phyloP scores from a whole-genome alignment of 2,329 filamentous ascomycete species.

The Diaporthe sp. region DNA sequence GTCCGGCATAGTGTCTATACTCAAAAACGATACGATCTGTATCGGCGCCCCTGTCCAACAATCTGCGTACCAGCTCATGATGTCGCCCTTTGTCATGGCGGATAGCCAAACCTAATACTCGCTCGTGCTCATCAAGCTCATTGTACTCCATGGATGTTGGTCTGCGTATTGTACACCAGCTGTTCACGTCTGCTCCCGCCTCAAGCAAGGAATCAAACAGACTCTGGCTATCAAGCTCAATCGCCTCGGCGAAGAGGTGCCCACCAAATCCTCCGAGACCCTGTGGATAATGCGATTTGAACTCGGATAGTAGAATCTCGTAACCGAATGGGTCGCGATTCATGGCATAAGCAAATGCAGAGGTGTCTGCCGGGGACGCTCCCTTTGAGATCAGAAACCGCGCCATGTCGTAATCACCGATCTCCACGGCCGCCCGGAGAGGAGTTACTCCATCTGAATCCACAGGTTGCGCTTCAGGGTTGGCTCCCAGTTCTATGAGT shows the following conservation, averaged over 20 bases:
- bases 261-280: neutral
- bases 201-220: neutral
- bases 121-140: too few relatives aligned
- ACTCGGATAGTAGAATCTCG: neutral
- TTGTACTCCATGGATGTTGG: too few relatives aligned
- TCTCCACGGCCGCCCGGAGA: neutral
- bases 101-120: neutral
- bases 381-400: neutral
- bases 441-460: neutral
- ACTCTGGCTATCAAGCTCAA: neutral
- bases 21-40: too few relatives aligned
- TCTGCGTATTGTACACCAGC: neutral
- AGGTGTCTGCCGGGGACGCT: fast-evolving
- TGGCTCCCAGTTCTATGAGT: neutral
- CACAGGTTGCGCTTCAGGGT: fast-evolving
- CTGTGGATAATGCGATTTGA: neutral
- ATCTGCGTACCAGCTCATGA: neutral
- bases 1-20: too few relatives aligned
- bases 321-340: neutral
- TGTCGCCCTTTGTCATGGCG: fast-evolving
- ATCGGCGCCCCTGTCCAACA: neutral
- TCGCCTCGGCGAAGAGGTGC: neutral
- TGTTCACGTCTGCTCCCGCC: neutral
- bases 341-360: neutral
- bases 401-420: neutral